phyloP scores from a whole-genome alignment of 1,284 basidiomycete species.

The Trichosporon sp. region DNA sequence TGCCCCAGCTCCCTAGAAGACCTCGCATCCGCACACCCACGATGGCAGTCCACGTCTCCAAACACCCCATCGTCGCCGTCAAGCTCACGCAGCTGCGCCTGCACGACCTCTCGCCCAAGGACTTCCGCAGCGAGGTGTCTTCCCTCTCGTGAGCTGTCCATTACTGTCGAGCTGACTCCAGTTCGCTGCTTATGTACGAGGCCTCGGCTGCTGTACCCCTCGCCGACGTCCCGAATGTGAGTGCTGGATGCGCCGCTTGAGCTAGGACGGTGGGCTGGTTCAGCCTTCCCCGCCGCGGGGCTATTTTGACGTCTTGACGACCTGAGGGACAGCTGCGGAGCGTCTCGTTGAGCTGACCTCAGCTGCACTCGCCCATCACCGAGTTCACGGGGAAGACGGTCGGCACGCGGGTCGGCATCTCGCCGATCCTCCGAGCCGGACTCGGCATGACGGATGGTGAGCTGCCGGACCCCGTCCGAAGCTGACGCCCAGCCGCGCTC shows the following conservation, averaged over 20 bases:
- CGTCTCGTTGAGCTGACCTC: constrained; percentile 28
- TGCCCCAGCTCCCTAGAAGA: too few relatives aligned
- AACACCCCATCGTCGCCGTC: constrained; percentile 40
- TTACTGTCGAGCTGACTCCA: constrained; percentile 8
- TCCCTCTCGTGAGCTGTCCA: neutral
- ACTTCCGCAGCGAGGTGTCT: constrained; percentile 28
- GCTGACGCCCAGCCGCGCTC: constrained; percentile 54
- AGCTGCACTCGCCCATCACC: constrained; percentile 49
- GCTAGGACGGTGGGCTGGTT: too few relatives aligned
- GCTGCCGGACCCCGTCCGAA: constrained; percentile 3
- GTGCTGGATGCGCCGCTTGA: constrained; percentile 8
- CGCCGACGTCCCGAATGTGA: constrained; percentile 37
- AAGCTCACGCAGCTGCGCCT: constrained; percentile 43
- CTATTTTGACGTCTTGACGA: too few relatives aligned
- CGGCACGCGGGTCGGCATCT: constrained; percentile 67
- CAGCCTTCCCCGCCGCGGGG: neutral
- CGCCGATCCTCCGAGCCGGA: constrained; percentile 87
- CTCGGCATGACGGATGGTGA: constrained; percentile 84
- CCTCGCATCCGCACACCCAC: neutral
- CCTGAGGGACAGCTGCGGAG: too few relatives aligned
- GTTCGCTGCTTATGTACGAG: constrained; percentile 42
- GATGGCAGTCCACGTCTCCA: constrained; percentile 26
- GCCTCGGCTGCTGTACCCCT: constrained; percentile 32
- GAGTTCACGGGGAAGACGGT: constrained; percentile 49
- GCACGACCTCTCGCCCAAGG: constrained; percentile 43